Evolutionary conservation across 805 yeast genomes (phyloP), one percentile per base, ranked within the genome.

Genomic region (Ogataea nonfermentans): DNA sequence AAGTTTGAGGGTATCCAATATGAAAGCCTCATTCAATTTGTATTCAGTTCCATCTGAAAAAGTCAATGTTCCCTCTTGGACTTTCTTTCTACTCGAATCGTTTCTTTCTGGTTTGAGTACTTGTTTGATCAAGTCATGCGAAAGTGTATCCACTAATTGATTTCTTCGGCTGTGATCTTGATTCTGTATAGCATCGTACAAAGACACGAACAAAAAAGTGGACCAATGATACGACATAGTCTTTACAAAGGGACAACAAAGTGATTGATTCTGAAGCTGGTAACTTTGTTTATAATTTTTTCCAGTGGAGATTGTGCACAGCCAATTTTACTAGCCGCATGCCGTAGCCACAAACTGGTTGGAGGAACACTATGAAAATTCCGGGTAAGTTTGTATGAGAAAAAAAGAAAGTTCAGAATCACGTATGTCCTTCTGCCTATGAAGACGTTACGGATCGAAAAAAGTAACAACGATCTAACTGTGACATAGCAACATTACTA

Each of bases 21-120:
- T 68, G 50, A 88, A 90, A 26, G 77, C 76, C 32, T 76, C 67
- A 54, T 84, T 87, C 23, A 90, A 60, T 43, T 74, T 74, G 50
- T 74, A 81, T 32, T 76, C 76, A 10, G 71, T 73, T 16, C 81
- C 81, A 51, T 73, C 79, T 13, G 70, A 63, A 23, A 89, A 66
- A 8, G 56, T 57, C 6, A 81, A 56, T 23, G 62, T 68, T 4
- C 76, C 75, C 24, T 66, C 56, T 55, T 78, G 76, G 28, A 81
- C 52, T 34, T 55, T 54, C 14, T 66, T 62, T 52, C 82, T 67
- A 32, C 80, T 72, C 5, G 63, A 22, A 12, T 71, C 70, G 42
- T 67, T 73, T 50, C 73, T 76, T 7, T 57, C 52, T 5, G 75
- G 71, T 13, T 66, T 65, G 1, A 66, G 46, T 35, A 74, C 61